Evolutionary conservation across 1,284 basidiomycete genomes (phyloP).

Genomic region (Inonotus obliquus): DNA sequence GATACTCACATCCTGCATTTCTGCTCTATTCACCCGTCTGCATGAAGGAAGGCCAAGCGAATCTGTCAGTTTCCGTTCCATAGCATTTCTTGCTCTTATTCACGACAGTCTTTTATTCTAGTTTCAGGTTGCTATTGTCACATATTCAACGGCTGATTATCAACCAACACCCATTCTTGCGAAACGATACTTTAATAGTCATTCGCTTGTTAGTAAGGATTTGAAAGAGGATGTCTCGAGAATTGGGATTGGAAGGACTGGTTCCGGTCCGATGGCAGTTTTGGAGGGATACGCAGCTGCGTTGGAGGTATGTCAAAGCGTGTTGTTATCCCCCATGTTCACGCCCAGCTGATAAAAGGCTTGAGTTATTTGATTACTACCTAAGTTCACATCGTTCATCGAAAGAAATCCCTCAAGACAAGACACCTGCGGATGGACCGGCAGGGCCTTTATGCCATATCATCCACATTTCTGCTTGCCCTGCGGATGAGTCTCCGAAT

Average conservation of each 20-base stretch:
- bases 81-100: background rate
- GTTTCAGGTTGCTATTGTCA: constrained; percentile 52
- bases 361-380: constrained; percentile 52
- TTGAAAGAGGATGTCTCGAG: constrained; percentile 43
- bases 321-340: background rate
- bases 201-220: constrained; percentile 36
- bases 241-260: constrained; percentile 53
- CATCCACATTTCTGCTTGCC: constrained; percentile 55
- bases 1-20: constrained; percentile 45
- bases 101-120: constrained; percentile 24
- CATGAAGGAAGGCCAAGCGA: constrained; percentile 36
- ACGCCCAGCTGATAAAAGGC: background rate
- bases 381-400: constrained; percentile 19
- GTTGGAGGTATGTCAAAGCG: constrained; percentile 49
- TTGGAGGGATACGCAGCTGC: constrained; percentile 68
- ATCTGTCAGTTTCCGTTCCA: constrained; percentile 27
- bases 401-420: constrained; percentile 20
- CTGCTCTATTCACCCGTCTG: constrained; percentile 48
- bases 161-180: constrained; percentile 49
- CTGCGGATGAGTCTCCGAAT: constrained; percentile 48
- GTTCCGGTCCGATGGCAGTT: constrained; percentile 54
- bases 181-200: constrained; percentile 50
- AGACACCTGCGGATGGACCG: constrained; percentile 19
- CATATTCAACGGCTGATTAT: constrained; percentile 50
- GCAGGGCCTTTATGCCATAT: constrained; percentile 38